Evolutionary conservation across 2,329 filamentous ascomycete species (phyloP), one percentile per base, ranked within the genome.

Genomic region (Trichocomaceae sp.): DNA sequence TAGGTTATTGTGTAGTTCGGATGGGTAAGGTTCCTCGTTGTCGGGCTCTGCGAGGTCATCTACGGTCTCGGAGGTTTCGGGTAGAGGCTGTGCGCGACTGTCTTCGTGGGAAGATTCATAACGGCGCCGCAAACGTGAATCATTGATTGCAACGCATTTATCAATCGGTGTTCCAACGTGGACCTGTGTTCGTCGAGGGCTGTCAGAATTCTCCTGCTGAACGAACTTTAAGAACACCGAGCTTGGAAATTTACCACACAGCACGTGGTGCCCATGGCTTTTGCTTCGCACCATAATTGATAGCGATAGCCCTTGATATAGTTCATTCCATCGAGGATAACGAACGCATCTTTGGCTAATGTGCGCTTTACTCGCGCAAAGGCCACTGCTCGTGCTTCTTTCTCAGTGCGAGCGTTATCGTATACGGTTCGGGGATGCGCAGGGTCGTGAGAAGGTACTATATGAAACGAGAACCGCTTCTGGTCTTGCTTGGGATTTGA

Each of bases 281-380:
- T 86, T 26, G 82, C 81, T 66, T 86, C 83, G 64, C 83, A 86
- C 75, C 83, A 85, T 44, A 86, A 68, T 69, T 86, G 83, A 63
- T 86, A 86, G 39, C 83, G 75, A 68, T 81, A 85, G 19, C 83
- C 83, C 67, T 86, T 86, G 71, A 86, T 86, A 67, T 86, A 85
- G 66, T 86, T 85, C 72, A 84, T 75, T 31, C 79, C 80, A 67
- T 86, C 83, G 2, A 83, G 77, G 50, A 86, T 79, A 44, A 85
- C 81, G 55, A 86, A 78, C 47, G 76, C 79, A 64, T 84, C 79
- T 49, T 75, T 75, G 17, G 75, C 75, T 46, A 86, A 69, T 20
- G 75, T 70, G 33, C 83, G 75, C 68, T 84, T 85, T 55, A 84
- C 77, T 57, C 82, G 80, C 10, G 80, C 80, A 61, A 81, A 82